These are phyloP conservation scores for Geotrichum histeridarum DNA, from an alignment of 1,139 yeast species.

Conservation along the genomic window DNA sequence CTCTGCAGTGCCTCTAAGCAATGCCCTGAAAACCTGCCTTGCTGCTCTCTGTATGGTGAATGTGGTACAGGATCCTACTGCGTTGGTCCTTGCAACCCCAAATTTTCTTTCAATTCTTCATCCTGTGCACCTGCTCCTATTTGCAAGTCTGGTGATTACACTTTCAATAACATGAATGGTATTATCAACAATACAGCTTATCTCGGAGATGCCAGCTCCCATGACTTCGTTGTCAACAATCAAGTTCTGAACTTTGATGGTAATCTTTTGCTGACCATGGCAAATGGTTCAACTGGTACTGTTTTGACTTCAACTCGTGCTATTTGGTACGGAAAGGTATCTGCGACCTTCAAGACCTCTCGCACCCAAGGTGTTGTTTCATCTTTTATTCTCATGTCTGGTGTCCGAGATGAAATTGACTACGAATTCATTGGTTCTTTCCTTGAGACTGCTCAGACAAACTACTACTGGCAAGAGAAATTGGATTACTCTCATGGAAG, in stretches of 20 bases:
- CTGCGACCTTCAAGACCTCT: constrained; percentile 65
- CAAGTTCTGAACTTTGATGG: constrained; percentile 53
- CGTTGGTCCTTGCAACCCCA: constrained; percentile 78
- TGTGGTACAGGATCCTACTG: constrained; percentile 85
- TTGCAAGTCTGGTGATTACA: constrained; percentile 26
- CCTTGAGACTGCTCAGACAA: constrained; percentile 61
- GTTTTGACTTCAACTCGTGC: constrained; percentile 74
- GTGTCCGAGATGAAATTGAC: constrained; percentile 87
- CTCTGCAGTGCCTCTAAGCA: constrained; percentile 46
- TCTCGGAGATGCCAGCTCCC: constrained; percentile 63
- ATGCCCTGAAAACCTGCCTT: constrained; percentile 71
- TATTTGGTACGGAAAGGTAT: constrained; percentile 82
- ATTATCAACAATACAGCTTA: constrained; percentile 44
- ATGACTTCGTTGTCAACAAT: constrained; percentile 75
- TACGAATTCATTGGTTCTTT: constrained; percentile 77
- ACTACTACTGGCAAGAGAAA: constrained; percentile 71
- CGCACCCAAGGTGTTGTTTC: constrained; percentile 76
- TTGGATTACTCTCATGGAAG: constrained; percentile 60
- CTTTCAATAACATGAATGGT: constrained; percentile 31
- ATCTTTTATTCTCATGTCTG: constrained; percentile 78
- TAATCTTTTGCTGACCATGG: constrained; percentile 65
- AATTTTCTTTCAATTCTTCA: constrained; percentile 53
- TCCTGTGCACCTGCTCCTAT: constrained; percentile 64
- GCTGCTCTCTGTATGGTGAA: constrained; percentile 75
- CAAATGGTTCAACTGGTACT: constrained; percentile 66